Conservation (phyloP, 352 stramenopile species). For the Discostella stelligera region DNA sequence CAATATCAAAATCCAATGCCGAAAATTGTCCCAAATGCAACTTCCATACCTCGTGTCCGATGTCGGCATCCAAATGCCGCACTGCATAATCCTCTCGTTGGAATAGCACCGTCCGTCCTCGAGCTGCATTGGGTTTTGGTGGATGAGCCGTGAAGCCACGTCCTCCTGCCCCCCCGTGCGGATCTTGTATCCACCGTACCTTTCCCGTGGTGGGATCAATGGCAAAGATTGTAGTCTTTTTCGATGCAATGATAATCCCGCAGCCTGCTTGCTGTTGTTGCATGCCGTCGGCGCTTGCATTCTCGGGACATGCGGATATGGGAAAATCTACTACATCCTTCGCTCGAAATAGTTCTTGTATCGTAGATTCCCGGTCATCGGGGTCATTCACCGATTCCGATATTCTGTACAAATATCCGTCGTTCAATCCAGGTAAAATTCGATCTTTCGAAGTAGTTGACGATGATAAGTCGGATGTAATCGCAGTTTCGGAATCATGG, state of each 20-base stretch:
- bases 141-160: conserved; percentile 32
- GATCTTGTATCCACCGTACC: conserved; percentile 65
- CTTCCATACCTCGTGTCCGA: conserved; percentile 83
- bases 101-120: conserved; percentile 65
- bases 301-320: conserved; percentile 45
- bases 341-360: conserved; percentile 28
- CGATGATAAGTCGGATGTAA: conserved; percentile 8
- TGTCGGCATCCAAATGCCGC: conserved; percentile 75
- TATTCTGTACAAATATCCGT: conserved; percentile 71
- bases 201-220: conserved; percentile 65
- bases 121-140: conserved; percentile 10
- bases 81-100: conserved; percentile 85
- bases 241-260: conserved; percentile 74
- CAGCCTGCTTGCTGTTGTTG: conserved; percentile 36
- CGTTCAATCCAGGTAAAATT: conserved; percentile 77
- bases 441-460: conserved; percentile 40
- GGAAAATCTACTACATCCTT: conserved; percentile 57
- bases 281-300: not conserved
- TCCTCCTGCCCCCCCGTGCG: conserved; percentile 35
- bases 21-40: conserved; percentile 81
- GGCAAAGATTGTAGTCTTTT: conserved; percentile 71
- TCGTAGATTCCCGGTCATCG: conserved; percentile 7
- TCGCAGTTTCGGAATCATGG: conserved; percentile 15
- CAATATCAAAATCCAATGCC: conserved; percentile 79
- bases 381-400: conserved; percentile 20